These are phyloP conservation scores for Cicer cuneatum DNA, from an alignment of 306 rosid genomes.

Conservation along the genomic window DNA sequence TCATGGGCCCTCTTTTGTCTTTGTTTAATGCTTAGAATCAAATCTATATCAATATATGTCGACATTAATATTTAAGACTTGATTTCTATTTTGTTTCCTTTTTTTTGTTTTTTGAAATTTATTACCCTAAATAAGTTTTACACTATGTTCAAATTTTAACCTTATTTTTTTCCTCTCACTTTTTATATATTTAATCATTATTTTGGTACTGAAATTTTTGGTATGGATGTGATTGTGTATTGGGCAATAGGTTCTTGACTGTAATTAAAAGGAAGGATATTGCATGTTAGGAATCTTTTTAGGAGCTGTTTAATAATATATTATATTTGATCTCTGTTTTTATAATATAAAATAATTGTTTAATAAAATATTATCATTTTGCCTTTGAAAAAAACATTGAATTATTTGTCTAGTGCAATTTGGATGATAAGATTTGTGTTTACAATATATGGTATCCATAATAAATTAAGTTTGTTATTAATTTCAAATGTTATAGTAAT, in stretches of 20 bases:
- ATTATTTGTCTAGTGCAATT: background rate
- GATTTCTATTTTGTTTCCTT: background rate
- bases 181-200: background rate
- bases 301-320: too few relatives aligned
- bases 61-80: conserved; percentile 1
- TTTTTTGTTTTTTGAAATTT: background rate
- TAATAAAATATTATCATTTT: too few relatives aligned
- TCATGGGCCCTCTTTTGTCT: conserved; percentile 38
- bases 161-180: background rate
- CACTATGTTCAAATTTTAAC: background rate
- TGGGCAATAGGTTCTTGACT: background rate
- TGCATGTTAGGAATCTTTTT: too few relatives aligned
- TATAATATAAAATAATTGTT: too few relatives aligned
- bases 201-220: background rate
- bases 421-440: background rate
- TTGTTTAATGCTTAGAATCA: background rate
- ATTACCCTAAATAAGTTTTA: background rate
- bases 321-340: too few relatives aligned
- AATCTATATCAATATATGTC: conserved; percentile 12
- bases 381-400: too few relatives aligned
- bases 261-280: background rate
- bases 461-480: background rate
- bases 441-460: background rate
- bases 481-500: background rate
- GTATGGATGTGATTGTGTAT: background rate